Evolutionary conservation across 176 grass and related monocot species (phyloP).

Genomic region (Panicum miliaceum): DNA sequence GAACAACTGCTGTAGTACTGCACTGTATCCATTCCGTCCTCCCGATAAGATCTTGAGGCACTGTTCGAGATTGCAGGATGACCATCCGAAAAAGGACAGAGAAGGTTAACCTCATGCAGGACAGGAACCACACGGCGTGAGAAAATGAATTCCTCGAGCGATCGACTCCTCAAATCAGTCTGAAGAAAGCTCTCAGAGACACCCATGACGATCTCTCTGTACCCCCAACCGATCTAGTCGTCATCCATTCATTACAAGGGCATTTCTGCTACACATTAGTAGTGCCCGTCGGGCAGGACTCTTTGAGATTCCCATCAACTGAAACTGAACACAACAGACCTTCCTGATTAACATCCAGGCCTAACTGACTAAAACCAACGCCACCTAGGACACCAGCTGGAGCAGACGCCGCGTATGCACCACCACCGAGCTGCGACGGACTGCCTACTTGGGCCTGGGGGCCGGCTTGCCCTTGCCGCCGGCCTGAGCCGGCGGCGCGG

Average conservation of each 20-base stretch:
- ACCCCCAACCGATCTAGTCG: not conserved
- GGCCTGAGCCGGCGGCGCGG: conserved; percentile 5
- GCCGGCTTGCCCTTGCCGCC: conserved; percentile 39
- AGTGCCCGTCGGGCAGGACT: not conserved
- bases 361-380: conserved; percentile 32
- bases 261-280: not conserved
- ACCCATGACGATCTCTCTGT: not conserved
- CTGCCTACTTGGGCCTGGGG: conserved; percentile 22
- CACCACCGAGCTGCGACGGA: not conserved
- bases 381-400: not conserved
- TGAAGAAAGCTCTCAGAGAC: not conserved
- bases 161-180: not conserved
- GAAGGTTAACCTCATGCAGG: not conserved
- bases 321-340: not conserved
- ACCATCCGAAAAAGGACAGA: not conserved
- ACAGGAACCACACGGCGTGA: not conserved
- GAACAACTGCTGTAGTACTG: no score
- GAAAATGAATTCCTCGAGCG: not conserved
- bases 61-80: not conserved
- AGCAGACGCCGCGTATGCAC: not conserved
- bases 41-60: not conserved
- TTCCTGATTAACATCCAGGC: conserved; percentile 11
- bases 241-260: not conserved
- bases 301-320: not conserved
- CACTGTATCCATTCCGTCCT: not conserved